Base-by-base conservation (phyloP, 176 grass and related monocot genomes). In the Metroxylon sagu region DNA sequence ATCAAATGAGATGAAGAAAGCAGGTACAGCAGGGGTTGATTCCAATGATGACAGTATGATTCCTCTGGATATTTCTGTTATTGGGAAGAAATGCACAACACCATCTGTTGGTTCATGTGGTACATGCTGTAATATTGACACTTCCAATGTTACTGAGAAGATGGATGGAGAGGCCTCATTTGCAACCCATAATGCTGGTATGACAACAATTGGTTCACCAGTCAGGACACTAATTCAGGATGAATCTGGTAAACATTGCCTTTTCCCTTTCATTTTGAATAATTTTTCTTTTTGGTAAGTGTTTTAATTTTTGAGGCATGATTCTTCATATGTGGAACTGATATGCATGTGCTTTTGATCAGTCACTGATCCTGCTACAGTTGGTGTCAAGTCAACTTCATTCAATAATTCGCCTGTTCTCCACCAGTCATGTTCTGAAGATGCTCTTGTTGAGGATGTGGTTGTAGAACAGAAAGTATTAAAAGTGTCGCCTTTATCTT, bases 221-320 rank as follows among this genome's bases (percentile, higher is more conserved):
- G 64, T 50, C 49, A 78, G 14, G 48, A 73, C 71, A 35, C 48
- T 35, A 62, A 62, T 67, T 55, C 29, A 71, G 53, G 71, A 83
- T 82, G 81, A 83, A 69, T 61, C 73, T 77, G 84, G 88, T 98
- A 64, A 68, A 50, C 53, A 48, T 71, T 18, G 43, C 64, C 21
- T 75, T 68, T 62, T 43, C 48, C 35, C 35, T 12, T 43, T 43
- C 10, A 43, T 43, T 43, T 21, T 7, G 14, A 23, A 52, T 54
- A 51, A 51, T 53, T 48, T 18, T 67, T 60, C 52, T 25, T 65
- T 74, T 18, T 65, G 35, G 12, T 43, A 12, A 43, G 8, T 43
- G 35, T 1, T 43, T 43, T 43, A 12, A 43, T 43, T 43, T 43
- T 43, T 7, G 7, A 43, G 35, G 35, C 35, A 43, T 14, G 3